Evolutionary conservation across 139 green algal species (phyloP).

Genomic region (Chlamydomonas applanata): DNA sequence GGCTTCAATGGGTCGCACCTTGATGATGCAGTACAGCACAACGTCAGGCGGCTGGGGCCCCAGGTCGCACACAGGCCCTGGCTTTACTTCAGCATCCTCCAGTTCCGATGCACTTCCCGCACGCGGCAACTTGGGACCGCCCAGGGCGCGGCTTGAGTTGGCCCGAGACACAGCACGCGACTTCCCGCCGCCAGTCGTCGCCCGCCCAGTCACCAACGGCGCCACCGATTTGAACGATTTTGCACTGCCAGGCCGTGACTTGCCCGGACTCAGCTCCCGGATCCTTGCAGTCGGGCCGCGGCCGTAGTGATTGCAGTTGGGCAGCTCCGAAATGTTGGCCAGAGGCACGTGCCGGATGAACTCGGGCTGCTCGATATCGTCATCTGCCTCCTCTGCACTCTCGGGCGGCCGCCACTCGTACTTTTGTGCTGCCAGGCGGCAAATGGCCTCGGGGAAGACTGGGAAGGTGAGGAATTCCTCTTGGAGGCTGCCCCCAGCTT

Average conservation of each 20-base stretch:
- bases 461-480: neutral
- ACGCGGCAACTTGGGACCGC: too few relatives aligned
- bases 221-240: too few relatives aligned
- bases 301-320: neutral
- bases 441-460: conserved; percentile 20
- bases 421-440: conserved; percentile 19
- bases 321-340: conserved; percentile 9
- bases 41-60: conserved; percentile 3
- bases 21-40: conserved; percentile 12
- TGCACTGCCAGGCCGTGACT: too few relatives aligned
- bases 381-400: conserved; percentile 10
- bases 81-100: too few relatives aligned
- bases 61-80: neutral
- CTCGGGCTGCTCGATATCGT: conserved; percentile 8
- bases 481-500: too few relatives aligned
- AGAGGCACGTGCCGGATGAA: neutral
- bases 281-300: neutral
- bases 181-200: too few relatives aligned
- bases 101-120: too few relatives aligned
- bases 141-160: too few relatives aligned
- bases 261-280: too few relatives aligned
- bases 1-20: too few relatives aligned
- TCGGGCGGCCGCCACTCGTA: conserved; percentile 38
- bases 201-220: too few relatives aligned
- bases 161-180: too few relatives aligned